These are phyloP conservation scores for Inonotus obliquus DNA, from an alignment of 1,284 basidiomycete species.

Conservation along the genomic window DNA sequence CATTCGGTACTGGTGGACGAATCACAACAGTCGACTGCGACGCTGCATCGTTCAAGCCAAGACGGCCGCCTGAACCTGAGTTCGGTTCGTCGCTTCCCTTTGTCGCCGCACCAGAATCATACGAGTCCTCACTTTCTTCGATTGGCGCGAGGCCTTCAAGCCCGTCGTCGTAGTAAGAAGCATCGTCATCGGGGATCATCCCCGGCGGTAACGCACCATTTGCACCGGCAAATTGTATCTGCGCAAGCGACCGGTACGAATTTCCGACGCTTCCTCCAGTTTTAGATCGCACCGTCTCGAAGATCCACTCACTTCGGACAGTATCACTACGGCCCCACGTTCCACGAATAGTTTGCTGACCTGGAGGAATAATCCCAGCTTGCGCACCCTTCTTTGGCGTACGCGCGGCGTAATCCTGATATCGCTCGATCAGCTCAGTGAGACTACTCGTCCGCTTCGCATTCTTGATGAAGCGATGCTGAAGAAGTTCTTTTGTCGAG, in stretches of 20 bases:
- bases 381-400: constrained; percentile 41
- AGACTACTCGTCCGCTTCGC: constrained; percentile 81
- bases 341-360: constrained; percentile 49
- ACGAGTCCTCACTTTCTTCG: constrained; percentile 19
- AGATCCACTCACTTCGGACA: constrained; percentile 90
- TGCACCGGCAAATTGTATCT: constrained; percentile 6
- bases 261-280: constrained; percentile 60
- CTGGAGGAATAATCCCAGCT: background rate
- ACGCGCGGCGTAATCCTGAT: constrained; percentile 63
- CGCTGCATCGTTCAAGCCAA: constrained; percentile 47
- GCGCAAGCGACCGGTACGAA: constrained; percentile 15
- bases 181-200: constrained; percentile 45
- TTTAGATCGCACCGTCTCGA: constrained; percentile 80
- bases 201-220: constrained; percentile 39
- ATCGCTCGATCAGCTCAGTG: constrained; percentile 81
- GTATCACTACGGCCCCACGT: constrained; percentile 68
- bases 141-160: constrained; percentile 16
- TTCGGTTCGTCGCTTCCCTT: constrained; percentile 55
- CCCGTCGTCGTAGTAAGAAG: constrained; percentile 33
- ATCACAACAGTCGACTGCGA: constrained; percentile 67
- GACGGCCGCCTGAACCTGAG: constrained; percentile 32
- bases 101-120: constrained; percentile 21
- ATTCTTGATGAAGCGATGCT: constrained; percentile 86
- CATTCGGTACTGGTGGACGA: constrained; percentile 33
- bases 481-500: constrained; percentile 84